Evolutionary conservation across 768 basidiomycete species (phyloP), one percentile per base, ranked within the genome.

Genomic region (Naganishia randhawae): DNA sequence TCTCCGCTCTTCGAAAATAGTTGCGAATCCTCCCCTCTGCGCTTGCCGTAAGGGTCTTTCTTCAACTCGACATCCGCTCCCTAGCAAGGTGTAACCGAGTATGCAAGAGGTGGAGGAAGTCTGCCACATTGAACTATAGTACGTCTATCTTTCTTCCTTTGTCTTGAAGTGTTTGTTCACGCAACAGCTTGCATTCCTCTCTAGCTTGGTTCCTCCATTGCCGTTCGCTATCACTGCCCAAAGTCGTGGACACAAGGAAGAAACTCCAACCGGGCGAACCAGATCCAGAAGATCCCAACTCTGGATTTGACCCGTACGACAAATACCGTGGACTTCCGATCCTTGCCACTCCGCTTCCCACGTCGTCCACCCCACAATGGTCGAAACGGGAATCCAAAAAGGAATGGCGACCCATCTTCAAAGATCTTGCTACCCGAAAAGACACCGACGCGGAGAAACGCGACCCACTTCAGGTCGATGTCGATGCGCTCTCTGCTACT

Each of bases 201-300:
- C 48, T 50, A 96, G 93, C 95, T 11, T 96, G 93, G 93, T 96
- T 94, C 82, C 89, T 90, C 72, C 88, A 90, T 71, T 92, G 91
- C 77, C 83, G 93, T 65, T 90, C 88, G 72, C 90, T 92, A 70
- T 87, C 89, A 72, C 91, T 96, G 71, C 87, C 91, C 50, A 89
- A 91, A 70, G 86, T 87, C 33, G 29, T 52, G 13, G 37, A 37
- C 11, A 41, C 14, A 6, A 11, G 57, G 3, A 87, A 78, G 53
- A 70, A 65, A 32, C 72, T 73, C 13, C 71, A 69, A 62, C 52
- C 53, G 17, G 66, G 66, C 32, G 16, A 33, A 42, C 27, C 72
- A 71, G 41, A 75, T 65, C 27, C 65, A 9, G 72, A 73, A 51
- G 76, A 74, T 54, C 37, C 66, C 50, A 61, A 61, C 32, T 61